Evolutionary conservation across 2,329 filamentous ascomycete genomes (phyloP), one percentile per base, ranked within the genome.

Genomic region (Rosellinia necatrix): DNA sequence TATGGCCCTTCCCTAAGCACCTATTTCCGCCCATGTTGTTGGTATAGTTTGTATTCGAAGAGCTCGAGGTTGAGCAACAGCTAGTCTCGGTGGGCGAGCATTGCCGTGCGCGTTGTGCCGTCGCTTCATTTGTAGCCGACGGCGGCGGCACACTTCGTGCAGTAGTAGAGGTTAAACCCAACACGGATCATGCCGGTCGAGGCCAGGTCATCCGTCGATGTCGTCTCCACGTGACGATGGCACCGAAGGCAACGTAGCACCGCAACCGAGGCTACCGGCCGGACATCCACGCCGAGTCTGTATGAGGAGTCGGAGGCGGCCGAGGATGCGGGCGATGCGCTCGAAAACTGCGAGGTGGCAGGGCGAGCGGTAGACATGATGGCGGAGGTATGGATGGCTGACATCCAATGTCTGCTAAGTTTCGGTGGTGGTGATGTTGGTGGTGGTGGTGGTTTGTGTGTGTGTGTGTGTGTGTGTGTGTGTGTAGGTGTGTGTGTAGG

Each of bases 81-180:
- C 24, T 10, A 32, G 21, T 19, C 24, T 34, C 40, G 21, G 30
- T 42, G 40, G 29, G 35, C 37, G 24, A 49, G 9, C 21, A 15
- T 34, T 49, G 43, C 27, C 17, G 29, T 34, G 15, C 2, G 13
- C 17, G 13, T 19, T 43, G n/a, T 12, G 17, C 17, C 10, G 6
- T 12, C 8, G 4, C 32, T 65, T 81, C 79, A 86, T 69, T 80
- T 82, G 71, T 86, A 87, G 64, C 84, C 85, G 27, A 85, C 82
- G 69, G 84, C 82, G 68, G 79, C 81, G 57, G 85, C 85, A 68
- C 85, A 88, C 30, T 82, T 78, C 56, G 81, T 77, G 73, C 85
- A 87, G 72, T 88, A 87, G 75, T 87, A 87, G 58, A 87, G 80
- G 70, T 85, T 85, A 70, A 83, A 81, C 2, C 83, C 83, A 59